Base-by-base conservation (phyloP, 352 stramenopile genomes). In the Pythium chondricola region DNA sequence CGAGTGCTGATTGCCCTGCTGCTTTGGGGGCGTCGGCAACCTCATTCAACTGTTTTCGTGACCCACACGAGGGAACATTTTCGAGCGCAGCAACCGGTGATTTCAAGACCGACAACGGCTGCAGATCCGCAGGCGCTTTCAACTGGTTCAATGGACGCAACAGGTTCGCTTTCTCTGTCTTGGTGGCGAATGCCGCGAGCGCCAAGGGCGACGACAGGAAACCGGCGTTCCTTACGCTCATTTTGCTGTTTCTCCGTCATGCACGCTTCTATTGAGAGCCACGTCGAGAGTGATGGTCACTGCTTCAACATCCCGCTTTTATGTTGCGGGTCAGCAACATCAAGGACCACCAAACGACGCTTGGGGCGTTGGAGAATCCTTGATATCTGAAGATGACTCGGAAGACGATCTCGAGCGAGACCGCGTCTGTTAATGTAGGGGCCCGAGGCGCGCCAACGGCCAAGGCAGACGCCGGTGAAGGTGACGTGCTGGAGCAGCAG, bases 401-500 rank as follows among this genome's bases (percentile, higher is more conserved):
- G 14, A 26, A 39, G 14, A 61, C 32, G 40, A 56, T 56, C 39
- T 18, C 20, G 10, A 43, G 30, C 7, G 40, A 31, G 17, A 16
- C 40, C 16, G n/a, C 46, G 36, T 9, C n/a, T 16, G 16, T 22
- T 30, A 43, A 22, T 22, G 37, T 9, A 3, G 18, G 9, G 10
- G 40, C 40, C 29, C 6, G n/a, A 4, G 11, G 40, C 40, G 32
- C 32, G 4, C 24, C 21, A 22, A 49, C 9, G 26, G 27, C 17
- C 29, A 30, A 35, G 10, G 45, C 42, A 21, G 43, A 47, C 24
- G 29, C 20, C 10, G 44, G 37, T 13, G 57, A 69, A 24, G 48
- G 50, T 3, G 31, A 42, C 35, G 63, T 68, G 22, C 51, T 88
- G 5, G 43, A 67, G 37, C 63, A 79, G 11, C 73, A 83, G 22